Conservation (phyloP, 164 flowering plant species). For the Pachysandra terminalis region DNA sequence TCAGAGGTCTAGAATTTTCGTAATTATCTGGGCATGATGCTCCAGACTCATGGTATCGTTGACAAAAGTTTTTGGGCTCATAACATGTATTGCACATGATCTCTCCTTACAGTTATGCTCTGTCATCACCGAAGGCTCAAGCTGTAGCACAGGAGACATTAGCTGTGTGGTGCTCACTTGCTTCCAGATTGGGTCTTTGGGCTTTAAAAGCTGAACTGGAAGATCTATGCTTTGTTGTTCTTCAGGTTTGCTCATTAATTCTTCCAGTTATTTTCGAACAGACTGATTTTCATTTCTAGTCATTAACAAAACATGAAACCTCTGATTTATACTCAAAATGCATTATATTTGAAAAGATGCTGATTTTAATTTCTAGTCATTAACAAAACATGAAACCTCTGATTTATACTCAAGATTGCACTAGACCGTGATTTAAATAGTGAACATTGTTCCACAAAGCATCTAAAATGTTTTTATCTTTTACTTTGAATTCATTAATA, state of each 20-base stretch:
- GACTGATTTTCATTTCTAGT: background rate
- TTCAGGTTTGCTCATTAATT: slow-evolving; percentile 53
- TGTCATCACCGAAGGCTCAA: slow-evolving; percentile 74
- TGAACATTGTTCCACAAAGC: background rate
- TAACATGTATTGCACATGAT: background rate
- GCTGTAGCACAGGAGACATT: slow-evolving; percentile 94
- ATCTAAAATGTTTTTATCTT: background rate
- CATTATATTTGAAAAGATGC: background rate
- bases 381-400: background rate
- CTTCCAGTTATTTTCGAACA: background rate
- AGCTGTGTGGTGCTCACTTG: slow-evolving; percentile 94
- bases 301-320: background rate
- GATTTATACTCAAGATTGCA: background rate
- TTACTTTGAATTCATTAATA: background rate
- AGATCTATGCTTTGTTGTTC: slow-evolving; percentile 94
- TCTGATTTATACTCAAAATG: background rate
- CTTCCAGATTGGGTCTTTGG: slow-evolving; percentile 95
- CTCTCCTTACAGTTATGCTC: slow-evolving; percentile 57
- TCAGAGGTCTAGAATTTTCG: background rate
- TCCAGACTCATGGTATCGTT: too few species aligned
- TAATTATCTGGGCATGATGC: background rate
- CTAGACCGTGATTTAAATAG: background rate
- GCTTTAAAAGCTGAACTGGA: slow-evolving; percentile 94
- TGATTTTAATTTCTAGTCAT: background rate
- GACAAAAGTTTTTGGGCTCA: too few species aligned